Conservation (phyloP, 2,329 filamentous ascomycete genomes). For the Phoma sp. region DNA sequence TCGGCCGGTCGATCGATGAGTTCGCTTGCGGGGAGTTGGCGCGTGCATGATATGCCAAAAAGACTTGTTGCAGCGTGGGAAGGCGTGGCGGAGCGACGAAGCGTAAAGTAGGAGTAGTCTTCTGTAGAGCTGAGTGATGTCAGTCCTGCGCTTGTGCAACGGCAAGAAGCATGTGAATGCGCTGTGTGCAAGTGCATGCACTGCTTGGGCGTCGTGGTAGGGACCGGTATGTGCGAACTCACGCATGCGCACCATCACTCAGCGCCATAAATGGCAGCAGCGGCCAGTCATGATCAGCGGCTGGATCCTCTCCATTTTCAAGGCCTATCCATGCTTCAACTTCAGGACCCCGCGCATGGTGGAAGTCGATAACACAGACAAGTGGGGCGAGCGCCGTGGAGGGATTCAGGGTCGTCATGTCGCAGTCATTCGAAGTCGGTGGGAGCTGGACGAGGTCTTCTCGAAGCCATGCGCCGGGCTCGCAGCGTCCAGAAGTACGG, state of each 20-base stretch:
- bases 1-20: conserved; percentile 81
- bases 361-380: conserved; percentile 60
- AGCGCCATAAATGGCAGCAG: conserved; percentile 95
- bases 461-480: conserved; percentile 20
- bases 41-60: conserved; percentile 94
- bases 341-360: conserved; percentile 75
- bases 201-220: conserved; percentile 44
- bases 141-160: conserved; percentile 4
- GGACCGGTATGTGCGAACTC: conserved; percentile 24
- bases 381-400: conserved; percentile 35
- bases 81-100: conserved; percentile 63
- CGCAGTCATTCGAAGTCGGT: conserved; percentile 21
- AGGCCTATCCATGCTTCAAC: conserved; percentile 90
- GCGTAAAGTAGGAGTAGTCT: conserved; percentile 98
- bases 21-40: conserved; percentile 81
- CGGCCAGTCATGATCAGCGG: conserved; percentile 84
- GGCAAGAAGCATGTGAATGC: conserved; percentile 6
- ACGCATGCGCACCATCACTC: conserved; percentile 94
- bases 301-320: conserved; percentile 76
- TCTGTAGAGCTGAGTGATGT: conserved; percentile 71
- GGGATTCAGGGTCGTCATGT: conserved; percentile 48
- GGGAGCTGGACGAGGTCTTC: conserved; percentile 2
- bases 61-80: conserved; percentile 73
- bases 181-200: not conserved
- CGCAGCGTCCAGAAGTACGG: conserved; percentile 25